These are phyloP conservation scores for Penicillium sp. DNA, from an alignment of 2,329 filamentous ascomycete genomes.

Conservation along the genomic window DNA sequence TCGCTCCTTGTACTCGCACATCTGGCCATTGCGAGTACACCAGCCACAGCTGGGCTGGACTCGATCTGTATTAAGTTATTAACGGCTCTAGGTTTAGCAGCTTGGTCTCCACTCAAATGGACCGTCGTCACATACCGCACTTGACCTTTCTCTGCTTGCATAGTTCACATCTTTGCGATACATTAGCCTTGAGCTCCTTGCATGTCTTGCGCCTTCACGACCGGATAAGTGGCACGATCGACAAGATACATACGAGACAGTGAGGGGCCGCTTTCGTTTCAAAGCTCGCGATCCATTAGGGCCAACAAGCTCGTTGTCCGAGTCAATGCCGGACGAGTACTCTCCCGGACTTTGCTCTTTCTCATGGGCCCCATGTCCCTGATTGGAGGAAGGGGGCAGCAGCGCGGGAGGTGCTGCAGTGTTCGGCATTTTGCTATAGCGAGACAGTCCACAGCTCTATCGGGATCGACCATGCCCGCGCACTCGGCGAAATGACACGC, in stretches of 20 bases:
- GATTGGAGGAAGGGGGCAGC: slow-evolving; percentile 26
- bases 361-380: slow-evolving; percentile 26
- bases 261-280: slow-evolving; percentile 43
- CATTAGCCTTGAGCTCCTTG: slow-evolving; percentile 21
- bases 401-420: slow-evolving; percentile 25
- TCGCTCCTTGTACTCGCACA: slow-evolving; percentile 69
- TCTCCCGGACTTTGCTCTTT: slow-evolving; percentile 37
- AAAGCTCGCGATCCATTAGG: slow-evolving; percentile 35
- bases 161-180: slow-evolving; percentile 41
- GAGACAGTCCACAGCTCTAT: slow-evolving; percentile 25
- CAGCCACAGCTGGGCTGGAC: slow-evolving; percentile 67
- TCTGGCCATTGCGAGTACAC: slow-evolving; percentile 67
- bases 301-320: slow-evolving; percentile 33
- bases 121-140: slow-evolving; percentile 40
- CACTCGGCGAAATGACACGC: slow-evolving; percentile 1
- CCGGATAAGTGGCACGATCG: not conserved
- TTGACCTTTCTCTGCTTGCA: slow-evolving; percentile 51
- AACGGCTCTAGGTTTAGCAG: not conserved
- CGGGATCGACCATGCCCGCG: slow-evolving; percentile 26
- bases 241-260: slow-evolving; percentile 39
- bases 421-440: slow-evolving; percentile 41
- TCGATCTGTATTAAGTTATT: slow-evolving; percentile 42
- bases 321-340: slow-evolving; percentile 39
- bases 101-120: not conserved
- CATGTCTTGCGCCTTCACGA: not conserved